A percentile compares a stretch with the other conserved stretches of the same genome.
Conservation (phyloP, 441 rosid species). For the Adansonia rubrostipa region DNA sequence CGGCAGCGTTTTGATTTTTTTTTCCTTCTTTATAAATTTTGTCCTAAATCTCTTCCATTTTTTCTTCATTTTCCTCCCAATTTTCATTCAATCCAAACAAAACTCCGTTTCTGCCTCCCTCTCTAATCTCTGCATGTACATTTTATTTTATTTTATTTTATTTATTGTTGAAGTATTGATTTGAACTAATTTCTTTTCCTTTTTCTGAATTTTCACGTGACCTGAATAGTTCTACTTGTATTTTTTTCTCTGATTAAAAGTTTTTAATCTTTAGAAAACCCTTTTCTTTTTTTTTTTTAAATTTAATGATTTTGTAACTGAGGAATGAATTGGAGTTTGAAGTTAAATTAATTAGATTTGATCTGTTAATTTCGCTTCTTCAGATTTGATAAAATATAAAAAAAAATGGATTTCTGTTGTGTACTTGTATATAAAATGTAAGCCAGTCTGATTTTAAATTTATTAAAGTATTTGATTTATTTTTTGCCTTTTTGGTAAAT, state of each 20-base stretch:
- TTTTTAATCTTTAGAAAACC: neutral
- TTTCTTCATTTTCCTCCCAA: conserved; percentile 1
- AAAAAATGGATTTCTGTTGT: neutral
- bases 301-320: neutral
- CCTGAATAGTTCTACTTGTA: neutral
- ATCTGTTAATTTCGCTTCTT: neutral
- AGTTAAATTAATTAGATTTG: conserved; percentile 1
- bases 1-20: neutral
- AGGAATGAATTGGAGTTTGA: neutral
- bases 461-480: neutral
- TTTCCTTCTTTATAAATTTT: neutral
- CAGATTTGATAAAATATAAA: neutral
- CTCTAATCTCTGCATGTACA: neutral
- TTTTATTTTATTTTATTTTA: neutral
- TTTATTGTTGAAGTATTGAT: neutral
- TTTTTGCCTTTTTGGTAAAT: too few relatives aligned
- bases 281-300: neutral
- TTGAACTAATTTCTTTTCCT: neutral
- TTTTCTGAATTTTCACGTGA: neutral
- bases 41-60: neutral
- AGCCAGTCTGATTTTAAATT: neutral
- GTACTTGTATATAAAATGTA: neutral
- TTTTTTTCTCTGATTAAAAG: neutral
- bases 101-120: neutral
- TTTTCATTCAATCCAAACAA: conserved; percentile 1